Evolutionary conservation across 106 monocot species (phyloP).

Genomic region (Hemerocallis citrina): DNA sequence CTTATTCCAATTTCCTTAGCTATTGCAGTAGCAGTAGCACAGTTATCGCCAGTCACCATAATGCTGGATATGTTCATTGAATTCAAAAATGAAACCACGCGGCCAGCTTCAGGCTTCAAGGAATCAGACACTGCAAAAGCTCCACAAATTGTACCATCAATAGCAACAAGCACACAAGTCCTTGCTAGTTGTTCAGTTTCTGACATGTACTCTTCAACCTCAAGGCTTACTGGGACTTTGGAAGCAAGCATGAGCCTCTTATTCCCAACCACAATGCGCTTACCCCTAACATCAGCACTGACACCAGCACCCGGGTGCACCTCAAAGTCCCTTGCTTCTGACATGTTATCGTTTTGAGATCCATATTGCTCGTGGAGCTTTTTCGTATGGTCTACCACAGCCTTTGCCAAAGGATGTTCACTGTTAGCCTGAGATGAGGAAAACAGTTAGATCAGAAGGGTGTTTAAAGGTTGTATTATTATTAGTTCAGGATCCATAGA

Average conservation of each 20-base stretch:
- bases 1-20: conserved; percentile 57
- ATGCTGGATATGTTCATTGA: conserved; percentile 61
- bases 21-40: conserved; percentile 58
- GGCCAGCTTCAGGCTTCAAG: conserved; percentile 59
- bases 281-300: conserved; percentile 28
- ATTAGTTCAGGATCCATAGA: too few relatives aligned
- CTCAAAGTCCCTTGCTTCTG: conserved; percentile 43
- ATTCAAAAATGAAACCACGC: conserved; percentile 39
- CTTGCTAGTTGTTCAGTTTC: conserved; percentile 45
- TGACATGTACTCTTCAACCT: conserved; percentile 40
- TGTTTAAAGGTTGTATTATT: too few relatives aligned
- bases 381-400: conserved; percentile 49
- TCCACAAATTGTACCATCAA: conserved; percentile 41
- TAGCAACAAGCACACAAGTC: conserved; percentile 62
- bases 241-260: conserved; percentile 51
- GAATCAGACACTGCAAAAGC: conserved; percentile 73
- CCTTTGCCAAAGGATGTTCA: conserved; percentile 80
- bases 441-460: too few relatives aligned
- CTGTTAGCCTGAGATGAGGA: conserved; percentile 49
- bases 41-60: conserved; percentile 81
- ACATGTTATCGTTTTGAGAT: conserved; percentile 4
- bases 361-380: conserved; percentile 49
- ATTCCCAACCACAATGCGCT: conserved; percentile 52
- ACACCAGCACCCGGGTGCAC: conserved; percentile 65
- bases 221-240: conserved; percentile 23